Base-by-base conservation (phyloP, 768 basidiomycete species). In the Tubosaeta sp. region DNA sequence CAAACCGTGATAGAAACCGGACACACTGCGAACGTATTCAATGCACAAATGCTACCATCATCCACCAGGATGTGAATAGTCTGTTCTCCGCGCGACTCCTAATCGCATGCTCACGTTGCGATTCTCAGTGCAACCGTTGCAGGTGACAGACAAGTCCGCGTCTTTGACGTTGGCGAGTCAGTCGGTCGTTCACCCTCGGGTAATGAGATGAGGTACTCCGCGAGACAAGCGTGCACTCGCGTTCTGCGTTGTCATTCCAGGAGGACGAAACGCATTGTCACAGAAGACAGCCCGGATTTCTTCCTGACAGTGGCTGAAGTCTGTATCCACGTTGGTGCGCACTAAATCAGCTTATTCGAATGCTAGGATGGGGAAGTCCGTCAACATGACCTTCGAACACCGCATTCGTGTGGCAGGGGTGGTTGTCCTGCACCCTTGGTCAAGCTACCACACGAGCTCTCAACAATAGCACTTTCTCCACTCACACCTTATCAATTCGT, bases 231-330 rank as follows among this genome's bases (percentile, higher is more conserved):
- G 27, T 78, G 76, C 46, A 71, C 73, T n/a, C 74, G 75, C 21
- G 64, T 81, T 9, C 66, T 93, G 25, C 74, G 75, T 43, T 95
- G 92, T 61, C 92, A 95, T 64, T 67, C 68, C 9, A 71, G 76
- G 56, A 76, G 88, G 16, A 86, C 86, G 16, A 94, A 95, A 65
- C 76, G 86, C 49, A 82, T 94, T 50, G 78, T 86, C 19, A 86
- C 87, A 4, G 87, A 92, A 64, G 81, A 87, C 31, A 87, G 83
- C 57, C 84, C 88, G 3, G 82, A 88, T 65, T 57, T 80, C 38
- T 91, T 91, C 64, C 65, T 91, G 22, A 83, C 89, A 0, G 84
- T 88, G n/a, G 76, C 81, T n/a, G 87, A 90, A 78, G 87, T 85
- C 46, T 29, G 76, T 65, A 43, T 14, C 16, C 22, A 27, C 48